Base-by-base conservation (phyloP, 2,329 filamentous ascomycete species). In the Fusarium abutilonis region DNA sequence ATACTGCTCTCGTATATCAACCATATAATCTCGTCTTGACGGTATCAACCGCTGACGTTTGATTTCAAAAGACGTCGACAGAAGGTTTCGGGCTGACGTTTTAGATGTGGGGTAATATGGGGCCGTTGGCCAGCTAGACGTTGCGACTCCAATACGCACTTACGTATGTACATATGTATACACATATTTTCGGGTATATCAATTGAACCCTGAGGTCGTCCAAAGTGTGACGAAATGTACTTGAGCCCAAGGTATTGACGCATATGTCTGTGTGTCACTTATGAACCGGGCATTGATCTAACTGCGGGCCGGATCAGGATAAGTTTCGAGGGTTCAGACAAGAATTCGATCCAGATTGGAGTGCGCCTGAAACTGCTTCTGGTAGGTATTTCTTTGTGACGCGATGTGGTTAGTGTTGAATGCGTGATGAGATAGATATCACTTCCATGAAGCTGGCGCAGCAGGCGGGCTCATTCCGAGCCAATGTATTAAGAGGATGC, bases 71-170 rank as follows among this genome's bases (percentile, higher is more conserved):
- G 46, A 59, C 26, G 55, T 42, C 26, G 13, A 21, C 47, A 42
- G 39, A 50, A 63, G 34, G 36, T 61, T 64, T 64, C n/a, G 23
- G 45, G 29, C 35, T 53, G 52, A 64, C 39, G 32, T 61, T 53
- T 61, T 34, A 26, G 46, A 48, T 64, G 52, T 52, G 61, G 61
- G 61, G 52, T 62, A 62, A 34, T 36, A 23, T 56, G 60, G 32
- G 42, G 55, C 43, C 29, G 53, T 34, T 62, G 59, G 40, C 46
- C 38, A 45, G 50, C 42, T 45, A 39, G 39, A 64, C 41, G 38
- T 46, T n/a, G 35, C 55, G 49, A 49, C 48, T 29, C 47, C 32
- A 38, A 45, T 48, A 47, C 36, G 23, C 23, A 32, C 36, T 23
- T 32, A 10, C 13, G 13, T 34, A 34, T n/a, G 31, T 34, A 32